phyloP scores from a whole-genome alignment of 2,329 filamentous ascomycete species.

The Stachybotrys echinatus region DNA sequence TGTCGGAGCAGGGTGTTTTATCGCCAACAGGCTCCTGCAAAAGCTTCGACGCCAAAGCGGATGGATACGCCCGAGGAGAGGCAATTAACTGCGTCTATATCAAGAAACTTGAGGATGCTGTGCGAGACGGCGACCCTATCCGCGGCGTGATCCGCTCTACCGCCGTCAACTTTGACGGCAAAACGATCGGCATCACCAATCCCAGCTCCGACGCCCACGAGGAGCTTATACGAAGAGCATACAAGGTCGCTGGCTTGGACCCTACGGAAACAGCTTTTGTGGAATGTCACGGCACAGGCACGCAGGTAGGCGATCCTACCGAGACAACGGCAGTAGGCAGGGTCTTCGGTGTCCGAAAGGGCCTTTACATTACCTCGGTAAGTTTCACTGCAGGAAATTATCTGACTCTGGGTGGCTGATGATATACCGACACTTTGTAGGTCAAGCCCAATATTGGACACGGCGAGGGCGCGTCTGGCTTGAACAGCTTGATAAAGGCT shows the following conservation, averaged over 20 bases:
- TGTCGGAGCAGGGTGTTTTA: conserved; percentile 29
- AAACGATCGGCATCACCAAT: conserved; percentile 29
- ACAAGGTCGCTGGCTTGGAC: conserved; percentile 20
- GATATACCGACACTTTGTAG: conserved; percentile 14
- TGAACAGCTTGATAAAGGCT: conserved; percentile 37
- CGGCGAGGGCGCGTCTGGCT: conserved; percentile 35
- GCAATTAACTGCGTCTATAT: conserved; percentile 37
- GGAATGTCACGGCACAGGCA: conserved; percentile 36
- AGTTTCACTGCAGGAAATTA: not conserved
- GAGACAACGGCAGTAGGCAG: conserved; percentile 27
- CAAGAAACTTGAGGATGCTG: conserved; percentile 39
- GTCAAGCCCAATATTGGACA: conserved; percentile 39
- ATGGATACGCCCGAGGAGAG: conserved; percentile 48
- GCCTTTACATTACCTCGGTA: conserved; percentile 22
- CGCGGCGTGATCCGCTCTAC: conserved; percentile 32
- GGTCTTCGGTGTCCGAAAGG: conserved; percentile 17
- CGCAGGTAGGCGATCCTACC: conserved; percentile 27
- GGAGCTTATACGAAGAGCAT: conserved; percentile 22
- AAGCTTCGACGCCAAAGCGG: conserved; percentile 36
- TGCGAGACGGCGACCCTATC: conserved; percentile 40
- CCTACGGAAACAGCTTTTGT: conserved; percentile 23
- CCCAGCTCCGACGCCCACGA: conserved; percentile 29
- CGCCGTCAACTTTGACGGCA: conserved; percentile 36
- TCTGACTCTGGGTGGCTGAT: conserved; percentile 11
- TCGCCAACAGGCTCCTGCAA: conserved; percentile 24